A percentile compares a stretch with the other conserved stretches of the same genome.
phyloP scores from a whole-genome alignment of 2,329 filamentous ascomycete species.

The Apiospora koreana region DNA sequence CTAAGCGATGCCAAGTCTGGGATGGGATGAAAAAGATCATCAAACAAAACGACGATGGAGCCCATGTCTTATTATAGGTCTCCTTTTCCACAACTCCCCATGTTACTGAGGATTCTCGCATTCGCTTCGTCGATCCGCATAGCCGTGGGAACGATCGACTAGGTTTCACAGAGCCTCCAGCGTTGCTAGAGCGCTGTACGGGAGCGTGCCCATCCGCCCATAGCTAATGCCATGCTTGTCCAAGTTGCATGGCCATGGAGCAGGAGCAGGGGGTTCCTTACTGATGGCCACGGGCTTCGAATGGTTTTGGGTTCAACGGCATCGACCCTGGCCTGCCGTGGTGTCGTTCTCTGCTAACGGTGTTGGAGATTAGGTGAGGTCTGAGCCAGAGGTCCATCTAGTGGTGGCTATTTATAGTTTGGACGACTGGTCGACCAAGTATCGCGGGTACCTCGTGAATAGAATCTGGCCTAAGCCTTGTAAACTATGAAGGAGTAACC shows the following conservation, averaged over 20 bases:
- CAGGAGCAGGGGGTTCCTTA: not conserved
- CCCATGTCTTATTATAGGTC: not conserved
- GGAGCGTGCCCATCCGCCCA: not conserved
- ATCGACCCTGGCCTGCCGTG: not conserved
- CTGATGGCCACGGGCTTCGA: not conserved
- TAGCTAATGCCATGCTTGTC: not conserved
- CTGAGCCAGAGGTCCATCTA: not conserved
- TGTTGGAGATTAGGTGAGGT: not conserved
- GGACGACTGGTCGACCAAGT: not conserved
- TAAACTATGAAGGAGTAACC: too few species aligned
- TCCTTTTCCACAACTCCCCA: not conserved
- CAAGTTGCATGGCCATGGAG: not conserved
- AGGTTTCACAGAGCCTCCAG: not conserved
- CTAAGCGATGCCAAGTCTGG: not conserved
- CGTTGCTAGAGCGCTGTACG: not conserved
- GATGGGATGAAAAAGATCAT: not conserved
- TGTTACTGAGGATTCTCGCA: not conserved
- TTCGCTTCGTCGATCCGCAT: not conserved
- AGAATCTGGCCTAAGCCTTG: too few species aligned
- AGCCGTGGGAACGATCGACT: not conserved
- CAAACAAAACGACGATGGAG: not conserved
- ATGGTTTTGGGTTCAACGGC: not conserved
- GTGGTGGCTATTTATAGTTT: conserved; percentile 4
- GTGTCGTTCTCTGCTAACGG: not conserved
- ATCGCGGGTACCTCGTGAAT: not conserved